A percentile compares a stretch with the other conserved stretches of the same genome.
Conservation (phyloP, 2,329 filamentous ascomycete genomes). For the Claviceps sp. region DNA sequence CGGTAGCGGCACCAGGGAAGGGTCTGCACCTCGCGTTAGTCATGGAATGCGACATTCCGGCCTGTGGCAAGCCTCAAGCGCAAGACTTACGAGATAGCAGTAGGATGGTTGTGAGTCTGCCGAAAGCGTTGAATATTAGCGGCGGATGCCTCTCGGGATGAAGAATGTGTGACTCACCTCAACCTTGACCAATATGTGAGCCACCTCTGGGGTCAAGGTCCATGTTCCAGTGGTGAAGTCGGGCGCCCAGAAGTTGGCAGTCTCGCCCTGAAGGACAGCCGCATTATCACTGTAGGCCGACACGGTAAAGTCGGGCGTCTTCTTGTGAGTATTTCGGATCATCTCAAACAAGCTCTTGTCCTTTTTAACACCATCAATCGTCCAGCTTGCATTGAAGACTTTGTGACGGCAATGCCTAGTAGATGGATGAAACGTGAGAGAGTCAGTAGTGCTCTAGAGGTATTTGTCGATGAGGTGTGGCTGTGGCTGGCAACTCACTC, state of each 20-base stretch:
- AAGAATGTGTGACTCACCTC: conserved; percentile 32
- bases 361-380: conserved; percentile 75
- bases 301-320: conserved; percentile 67
- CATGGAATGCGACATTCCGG: background rate
- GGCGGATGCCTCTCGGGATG: no score
- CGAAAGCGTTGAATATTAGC: background rate
- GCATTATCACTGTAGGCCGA: conserved; percentile 97
- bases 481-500: conserved; percentile 33
- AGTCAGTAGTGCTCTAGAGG: no score
- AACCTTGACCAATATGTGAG: conserved; percentile 85
- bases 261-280: conserved; percentile 50
- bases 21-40: conserved; percentile 28
- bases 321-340: conserved; percentile 91
- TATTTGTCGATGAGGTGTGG: background rate
- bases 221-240: conserved; percentile 77
- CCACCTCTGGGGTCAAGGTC: conserved; percentile 72
- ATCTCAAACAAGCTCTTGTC: conserved; percentile 78
- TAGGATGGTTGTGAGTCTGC: conserved; percentile 86
- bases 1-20: conserved; percentile 84
- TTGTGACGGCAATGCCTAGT: conserved; percentile 60
- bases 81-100: conserved; percentile 57
- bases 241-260: conserved; percentile 60
- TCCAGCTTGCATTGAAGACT: conserved; percentile 95
- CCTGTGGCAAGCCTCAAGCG: background rate
- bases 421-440: background rate